A percentile compares a stretch with the other conserved stretches of the same genome.
phyloP scores from a whole-genome alignment of 306 rosid species.

The Cucurbita argyrosperma region DNA sequence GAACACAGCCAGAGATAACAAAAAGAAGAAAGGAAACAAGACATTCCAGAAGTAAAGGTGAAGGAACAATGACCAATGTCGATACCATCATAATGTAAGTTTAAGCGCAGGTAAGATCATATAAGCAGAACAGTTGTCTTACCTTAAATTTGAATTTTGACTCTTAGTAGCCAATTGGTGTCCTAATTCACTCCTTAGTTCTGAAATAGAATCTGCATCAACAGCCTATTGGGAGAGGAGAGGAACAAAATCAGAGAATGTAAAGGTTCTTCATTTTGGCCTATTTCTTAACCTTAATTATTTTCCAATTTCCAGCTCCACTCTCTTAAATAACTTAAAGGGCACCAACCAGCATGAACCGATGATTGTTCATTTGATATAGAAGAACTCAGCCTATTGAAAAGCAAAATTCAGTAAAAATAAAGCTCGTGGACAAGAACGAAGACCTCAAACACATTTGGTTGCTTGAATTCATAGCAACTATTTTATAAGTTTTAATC shows the following conservation, averaged over 20 bases:
- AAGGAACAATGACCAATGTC: not conserved
- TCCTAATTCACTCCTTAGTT: conserved; percentile 78
- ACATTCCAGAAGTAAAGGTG: not conserved
- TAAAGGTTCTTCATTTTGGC: not conserved
- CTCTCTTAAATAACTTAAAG: not conserved
- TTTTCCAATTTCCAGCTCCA: not conserved
- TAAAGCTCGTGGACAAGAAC: not conserved
- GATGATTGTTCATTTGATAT: not conserved
- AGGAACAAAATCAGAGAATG: not conserved
- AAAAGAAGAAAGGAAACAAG: not conserved
- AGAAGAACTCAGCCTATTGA: not conserved
- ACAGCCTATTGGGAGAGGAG: conserved; percentile 44
- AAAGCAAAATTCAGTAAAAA: not conserved
- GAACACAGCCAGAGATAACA: not conserved
- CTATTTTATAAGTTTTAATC: not conserved
- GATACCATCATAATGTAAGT: not conserved
- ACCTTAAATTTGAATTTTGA: conserved; percentile 49
- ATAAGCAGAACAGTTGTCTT: conserved; percentile 5
- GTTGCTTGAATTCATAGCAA: not conserved
- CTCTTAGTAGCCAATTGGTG: conserved; percentile 71
- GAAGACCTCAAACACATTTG: not conserved
- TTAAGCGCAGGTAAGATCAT: too few species aligned
- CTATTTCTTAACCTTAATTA: not conserved
- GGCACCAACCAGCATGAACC: not conserved
- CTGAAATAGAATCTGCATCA: conserved; percentile 46